Base-by-base conservation (phyloP, 495 filamentous ascomycete species). In the Lepidopterella palustris region DNA sequence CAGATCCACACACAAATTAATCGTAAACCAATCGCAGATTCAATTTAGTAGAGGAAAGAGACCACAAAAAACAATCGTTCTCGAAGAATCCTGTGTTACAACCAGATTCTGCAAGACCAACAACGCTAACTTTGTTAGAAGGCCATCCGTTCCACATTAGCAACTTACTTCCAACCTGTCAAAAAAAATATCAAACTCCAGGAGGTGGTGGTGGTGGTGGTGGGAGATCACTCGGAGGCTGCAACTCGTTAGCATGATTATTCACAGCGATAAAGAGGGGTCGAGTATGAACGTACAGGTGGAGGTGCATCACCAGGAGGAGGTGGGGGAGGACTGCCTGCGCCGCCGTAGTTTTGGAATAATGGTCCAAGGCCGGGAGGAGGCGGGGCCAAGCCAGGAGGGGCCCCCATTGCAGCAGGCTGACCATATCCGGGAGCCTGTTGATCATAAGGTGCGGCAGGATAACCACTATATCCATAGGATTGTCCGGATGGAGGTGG, bases 191-290 rank as follows among this genome's bases (percentile, higher is more conserved):
- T 63, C 78, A 83, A 55, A 74, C 75, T 57, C 79, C 79, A 8
- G 82, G 80, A 57, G 87, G 87, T 15, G 87, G 88, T 21, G 87
- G 87, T 15, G 87, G 88, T 21, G 87, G 87, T 32, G 87, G 86
- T 60, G 81, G 81, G 68, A 85, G 80, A 61, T 92, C 88, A 70
- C 82, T 84, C 4, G 88, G 87, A 56, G 87, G 79, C 77, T 78
- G 55, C 59, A 39, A 68, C 61, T 47, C 60, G 28, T 40, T 15
- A 29, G 21, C 26, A 18, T 21, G 32, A 27, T 18, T 2, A 2
- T 42, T 56, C 3, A 21, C 54, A 11, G 11, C 47, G 51, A n/a
- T 53, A 18, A 53, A 5, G 31, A 28, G 49, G 48, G 78, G 85
- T 13, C 18, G 10, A 2, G 45, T 39, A 23, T 49, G 21, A 23